Conservation (phyloP, 305 asterid genomes). For the Fraxinus angustifolia region DNA sequence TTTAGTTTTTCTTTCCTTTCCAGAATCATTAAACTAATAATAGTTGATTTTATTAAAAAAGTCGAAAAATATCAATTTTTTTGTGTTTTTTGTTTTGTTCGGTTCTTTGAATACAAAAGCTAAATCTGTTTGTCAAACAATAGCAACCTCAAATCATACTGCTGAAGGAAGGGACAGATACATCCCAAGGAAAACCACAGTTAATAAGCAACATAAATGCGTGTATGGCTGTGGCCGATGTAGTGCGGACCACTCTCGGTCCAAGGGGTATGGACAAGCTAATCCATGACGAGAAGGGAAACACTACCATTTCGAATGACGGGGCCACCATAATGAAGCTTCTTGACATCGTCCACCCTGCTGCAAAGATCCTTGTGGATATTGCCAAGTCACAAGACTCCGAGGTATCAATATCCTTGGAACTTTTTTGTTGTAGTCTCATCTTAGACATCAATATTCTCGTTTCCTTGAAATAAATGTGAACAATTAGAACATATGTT, state of each 20-base stretch:
- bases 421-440: neutral
- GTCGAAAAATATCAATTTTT: neutral
- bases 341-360: slow-evolving; percentile 95
- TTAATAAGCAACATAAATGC: slow-evolving; percentile 91
- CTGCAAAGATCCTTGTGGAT: slow-evolving; percentile 95
- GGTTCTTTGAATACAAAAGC: neutral
- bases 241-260: slow-evolving; percentile 86
- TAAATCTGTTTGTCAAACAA: slow-evolving; percentile 13
- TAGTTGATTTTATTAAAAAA: neutral
- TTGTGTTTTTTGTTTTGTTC: neutral
- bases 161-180: slow-evolving; percentile 97
- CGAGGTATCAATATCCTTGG: slow-evolving; percentile 51
- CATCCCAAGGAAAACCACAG: slow-evolving; percentile 96
- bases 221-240: slow-evolving; percentile 84
- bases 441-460: neutral
- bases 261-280: slow-evolving; percentile 99
- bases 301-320: slow-evolving; percentile 92
- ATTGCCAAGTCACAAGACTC: slow-evolving; percentile 98
- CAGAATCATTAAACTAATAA: neutral
- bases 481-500: neutral
- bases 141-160: slow-evolving; percentile 88
- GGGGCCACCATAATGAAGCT: slow-evolving; percentile 99
- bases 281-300: slow-evolving; percentile 97
- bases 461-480: neutral
- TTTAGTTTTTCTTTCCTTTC: neutral